Conservation (phyloP, 768 basidiomycete species). For the Boletellus ananas region DNA sequence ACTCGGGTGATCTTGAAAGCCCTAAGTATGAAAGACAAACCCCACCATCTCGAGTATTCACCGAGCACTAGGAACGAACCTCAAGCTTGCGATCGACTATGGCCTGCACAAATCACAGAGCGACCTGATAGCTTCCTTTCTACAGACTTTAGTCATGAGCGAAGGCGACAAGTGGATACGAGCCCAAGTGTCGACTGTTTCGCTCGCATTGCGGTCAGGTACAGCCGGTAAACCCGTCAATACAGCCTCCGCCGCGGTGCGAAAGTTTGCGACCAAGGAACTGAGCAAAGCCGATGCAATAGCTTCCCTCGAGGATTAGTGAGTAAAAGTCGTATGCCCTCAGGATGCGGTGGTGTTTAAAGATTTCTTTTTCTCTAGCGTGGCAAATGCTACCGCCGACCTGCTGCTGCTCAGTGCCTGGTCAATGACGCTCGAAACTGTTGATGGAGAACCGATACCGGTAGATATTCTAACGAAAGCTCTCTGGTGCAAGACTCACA, state of each 20-base stretch:
- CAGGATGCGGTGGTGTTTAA: not conserved
- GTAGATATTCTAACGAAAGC: conserved; percentile 40
- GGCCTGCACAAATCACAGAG: conserved; percentile 78
- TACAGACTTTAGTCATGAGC: conserved; percentile 95
- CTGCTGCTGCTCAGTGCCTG: conserved; percentile 79
- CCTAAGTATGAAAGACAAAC: conserved; percentile 65
- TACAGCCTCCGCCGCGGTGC: conserved; percentile 70
- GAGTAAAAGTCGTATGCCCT: conserved; percentile 28
- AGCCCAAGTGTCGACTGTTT: conserved; percentile 62
- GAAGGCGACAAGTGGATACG: conserved; percentile 92
- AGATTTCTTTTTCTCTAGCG: conserved; percentile 37
- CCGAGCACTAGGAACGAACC: conserved; percentile 68
- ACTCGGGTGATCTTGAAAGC: conserved; percentile 76
- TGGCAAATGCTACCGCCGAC: conserved; percentile 88
- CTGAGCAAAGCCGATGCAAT: conserved; percentile 75
- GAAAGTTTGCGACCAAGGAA: conserved; percentile 84
- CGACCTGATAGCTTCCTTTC: conserved; percentile 85
- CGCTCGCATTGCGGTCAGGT: conserved; percentile 65
- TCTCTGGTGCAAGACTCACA: not conserved
- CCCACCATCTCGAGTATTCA: conserved; percentile 71
- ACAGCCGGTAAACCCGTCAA: conserved; percentile 70
- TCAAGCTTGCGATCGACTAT: conserved; percentile 90
- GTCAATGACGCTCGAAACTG: conserved; percentile 55
- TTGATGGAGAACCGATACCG: conserved; percentile 67
- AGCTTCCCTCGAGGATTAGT: conserved; percentile 89